Conservation (phyloP, 2,329 filamentous ascomycete genomes). For the Sarocladiaceae sp. region DNA sequence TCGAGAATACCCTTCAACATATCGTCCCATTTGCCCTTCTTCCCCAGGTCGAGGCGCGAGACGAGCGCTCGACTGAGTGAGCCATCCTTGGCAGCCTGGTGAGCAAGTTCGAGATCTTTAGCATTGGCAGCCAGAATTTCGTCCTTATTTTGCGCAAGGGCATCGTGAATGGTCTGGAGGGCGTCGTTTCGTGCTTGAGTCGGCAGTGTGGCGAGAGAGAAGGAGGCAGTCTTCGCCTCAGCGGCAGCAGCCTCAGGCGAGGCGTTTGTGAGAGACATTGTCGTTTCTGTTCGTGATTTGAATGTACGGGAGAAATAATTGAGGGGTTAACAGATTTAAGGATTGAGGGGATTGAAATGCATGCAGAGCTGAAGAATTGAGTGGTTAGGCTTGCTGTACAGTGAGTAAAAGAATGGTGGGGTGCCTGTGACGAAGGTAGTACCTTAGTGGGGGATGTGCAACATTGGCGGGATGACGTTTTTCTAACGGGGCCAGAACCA, state of each 20-base stretch:
- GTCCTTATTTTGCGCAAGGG: slow-evolving; percentile 65
- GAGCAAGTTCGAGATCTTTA: slow-evolving; percentile 72
- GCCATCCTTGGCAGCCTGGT: slow-evolving; percentile 68
- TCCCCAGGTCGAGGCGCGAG: slow-evolving; percentile 80
- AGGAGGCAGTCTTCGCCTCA: slow-evolving; percentile 76
- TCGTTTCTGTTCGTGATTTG: not conserved
- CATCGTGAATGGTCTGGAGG: slow-evolving; percentile 75
- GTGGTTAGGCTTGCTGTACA: too few species aligned
- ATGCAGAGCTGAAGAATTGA: not conserved
- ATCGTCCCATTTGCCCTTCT: slow-evolving; percentile 91
- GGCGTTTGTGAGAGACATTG: slow-evolving; percentile 87
- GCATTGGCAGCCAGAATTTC: slow-evolving; percentile 84
- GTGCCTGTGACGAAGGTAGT: not conserved
- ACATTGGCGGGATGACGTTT: slow-evolving; percentile 1
- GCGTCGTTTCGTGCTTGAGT: slow-evolving; percentile 76
- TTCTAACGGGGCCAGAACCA: too few species aligned
- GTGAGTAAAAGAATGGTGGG: not conserved
- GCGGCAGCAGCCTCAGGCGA: slow-evolving; percentile 73
- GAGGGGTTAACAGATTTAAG: not conserved
- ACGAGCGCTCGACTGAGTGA: slow-evolving; percentile 77
- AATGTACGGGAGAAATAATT: not conserved
- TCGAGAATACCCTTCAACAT: slow-evolving; percentile 95
- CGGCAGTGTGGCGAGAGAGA: slow-evolving; percentile 75
- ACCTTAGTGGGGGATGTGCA: slow-evolving; percentile 5
- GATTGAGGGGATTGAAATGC: not conserved